These are phyloP conservation scores for Macrolepiota fuliginosa DNA, from an alignment of 768 basidiomycete genomes.

Conservation along the genomic window DNA sequence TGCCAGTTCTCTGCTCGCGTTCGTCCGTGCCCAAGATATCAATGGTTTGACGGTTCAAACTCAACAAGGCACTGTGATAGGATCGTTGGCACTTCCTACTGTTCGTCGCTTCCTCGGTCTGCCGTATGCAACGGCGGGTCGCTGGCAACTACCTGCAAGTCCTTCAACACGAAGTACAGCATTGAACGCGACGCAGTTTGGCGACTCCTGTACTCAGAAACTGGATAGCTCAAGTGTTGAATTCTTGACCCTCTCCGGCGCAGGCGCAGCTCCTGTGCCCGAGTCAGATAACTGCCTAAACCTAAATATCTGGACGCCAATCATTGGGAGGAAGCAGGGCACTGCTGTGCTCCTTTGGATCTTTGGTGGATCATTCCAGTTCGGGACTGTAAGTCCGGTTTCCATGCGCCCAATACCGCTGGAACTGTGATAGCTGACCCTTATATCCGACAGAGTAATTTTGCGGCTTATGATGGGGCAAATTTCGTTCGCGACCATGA, in stretches of 20 bases:
- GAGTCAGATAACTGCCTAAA: slow-evolving; percentile 35
- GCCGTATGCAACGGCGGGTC: slow-evolving; percentile 30
- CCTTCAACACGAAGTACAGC: slow-evolving; percentile 19
- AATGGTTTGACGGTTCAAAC: slow-evolving; percentile 26
- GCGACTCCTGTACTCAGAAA: slow-evolving; percentile 28
- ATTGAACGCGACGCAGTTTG: slow-evolving; percentile 26
- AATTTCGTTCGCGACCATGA: slow-evolving; percentile 31
- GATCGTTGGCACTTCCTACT: slow-evolving; percentile 21
- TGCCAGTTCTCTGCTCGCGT: neutral
- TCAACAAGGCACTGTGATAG: slow-evolving; percentile 29
- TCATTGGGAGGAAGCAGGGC: slow-evolving; percentile 25
- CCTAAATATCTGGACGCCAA: slow-evolving; percentile 39
- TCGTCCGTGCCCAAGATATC: neutral
- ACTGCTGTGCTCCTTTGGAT: slow-evolving; percentile 36
- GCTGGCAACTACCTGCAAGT: slow-evolving; percentile 30
- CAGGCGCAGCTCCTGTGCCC: slow-evolving; percentile 23
- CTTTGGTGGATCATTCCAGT: slow-evolving; percentile 35
- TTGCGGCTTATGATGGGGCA: slow-evolving; percentile 24
- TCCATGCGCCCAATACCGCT: neutral
- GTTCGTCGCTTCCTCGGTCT: slow-evolving; percentile 36
- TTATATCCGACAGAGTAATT: slow-evolving; percentile 26
- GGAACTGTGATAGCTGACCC: too few species aligned
- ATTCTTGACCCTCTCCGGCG: slow-evolving; percentile 25
- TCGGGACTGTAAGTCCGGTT: slow-evolving; percentile 29
- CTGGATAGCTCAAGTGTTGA: slow-evolving; percentile 19